A percentile compares a stretch with the other conserved stretches of the same genome.
Conservation (phyloP, 768 basidiomycete species). For the Strobilomyces confusus region DNA sequence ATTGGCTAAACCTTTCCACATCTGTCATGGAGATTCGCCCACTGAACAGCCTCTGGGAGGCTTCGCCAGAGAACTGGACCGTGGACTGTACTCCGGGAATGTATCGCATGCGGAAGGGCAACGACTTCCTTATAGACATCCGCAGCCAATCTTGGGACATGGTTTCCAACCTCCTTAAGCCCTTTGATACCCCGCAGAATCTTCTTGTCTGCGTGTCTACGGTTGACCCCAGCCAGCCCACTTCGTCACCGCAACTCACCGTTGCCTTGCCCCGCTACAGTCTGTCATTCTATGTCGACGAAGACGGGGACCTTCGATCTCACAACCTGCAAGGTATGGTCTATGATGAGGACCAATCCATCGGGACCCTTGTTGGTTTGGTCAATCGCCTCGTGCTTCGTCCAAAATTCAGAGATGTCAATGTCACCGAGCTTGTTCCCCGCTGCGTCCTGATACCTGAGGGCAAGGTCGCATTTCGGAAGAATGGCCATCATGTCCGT, state of each 20-base stretch:
- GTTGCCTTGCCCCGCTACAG: slow-evolving; percentile 38
- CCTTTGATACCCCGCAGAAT: slow-evolving; percentile 22
- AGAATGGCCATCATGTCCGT: slow-evolving; percentile 15
- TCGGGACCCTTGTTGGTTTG: slow-evolving; percentile 44
- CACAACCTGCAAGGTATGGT: slow-evolving; percentile 39
- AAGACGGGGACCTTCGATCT: slow-evolving; percentile 31
- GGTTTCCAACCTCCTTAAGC: slow-evolving; percentile 20
- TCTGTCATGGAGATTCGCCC: slow-evolving; percentile 27
- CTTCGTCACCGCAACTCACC: slow-evolving; percentile 13
- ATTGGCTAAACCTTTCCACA: slow-evolving; percentile 30
- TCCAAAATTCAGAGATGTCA: slow-evolving; percentile 4
- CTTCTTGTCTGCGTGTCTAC: slow-evolving; percentile 18
- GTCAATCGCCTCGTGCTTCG: slow-evolving; percentile 38
- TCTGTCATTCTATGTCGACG: slow-evolving; percentile 34
- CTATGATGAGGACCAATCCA: slow-evolving; percentile 38
- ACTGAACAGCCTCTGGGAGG: slow-evolving; percentile 22
- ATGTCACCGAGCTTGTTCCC: neutral
- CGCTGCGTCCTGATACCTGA: slow-evolving; percentile 38
- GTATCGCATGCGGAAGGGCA: slow-evolving; percentile 7
- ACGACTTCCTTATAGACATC: slow-evolving; percentile 23
- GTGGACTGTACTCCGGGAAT: slow-evolving; percentile 10
- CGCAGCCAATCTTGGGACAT: slow-evolving; percentile 26
- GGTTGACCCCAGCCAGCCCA: neutral
- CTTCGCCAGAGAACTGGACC: slow-evolving; percentile 26
- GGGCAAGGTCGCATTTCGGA: slow-evolving; percentile 22